Percentiles rank a stretch among this genome's conserved stretches.
Conservation (phyloP, 2,329 filamentous ascomycete species). For the Elsinoe ampelina region DNA sequence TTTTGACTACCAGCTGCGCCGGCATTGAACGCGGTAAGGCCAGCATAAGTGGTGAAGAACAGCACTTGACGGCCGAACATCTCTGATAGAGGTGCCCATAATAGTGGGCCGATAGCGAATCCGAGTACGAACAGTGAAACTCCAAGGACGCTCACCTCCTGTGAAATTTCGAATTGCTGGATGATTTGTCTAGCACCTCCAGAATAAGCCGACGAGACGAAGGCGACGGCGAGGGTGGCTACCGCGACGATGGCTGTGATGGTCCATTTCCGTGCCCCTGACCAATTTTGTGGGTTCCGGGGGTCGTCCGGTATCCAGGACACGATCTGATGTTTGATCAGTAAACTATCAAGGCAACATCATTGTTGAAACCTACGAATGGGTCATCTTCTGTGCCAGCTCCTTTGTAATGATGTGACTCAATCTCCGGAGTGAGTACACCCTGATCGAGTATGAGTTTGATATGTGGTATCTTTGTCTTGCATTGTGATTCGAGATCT, state of each 20-base stretch:
- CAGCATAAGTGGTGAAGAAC: conserved; percentile 29
- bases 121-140: conserved; percentile 57
- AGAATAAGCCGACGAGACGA: conserved; percentile 60
- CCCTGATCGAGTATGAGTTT: conserved; percentile 26
- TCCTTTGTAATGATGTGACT: conserved; percentile 27
- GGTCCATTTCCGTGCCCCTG: conserved; percentile 51
- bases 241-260: conserved; percentile 55
- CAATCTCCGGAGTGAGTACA: conserved; percentile 27
- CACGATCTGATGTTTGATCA: conserved; percentile 35
- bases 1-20: conserved; percentile 36
- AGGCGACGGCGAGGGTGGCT: conserved; percentile 58
- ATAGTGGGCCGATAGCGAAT: conserved; percentile 47
- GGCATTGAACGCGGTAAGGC: conserved; percentile 33
- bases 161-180: conserved; percentile 42
- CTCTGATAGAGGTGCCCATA: conserved; percentile 56
- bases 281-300: conserved; percentile 56
- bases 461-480: conserved; percentile 22
- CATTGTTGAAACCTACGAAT: conserved; percentile 31
- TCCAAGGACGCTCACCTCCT: conserved; percentile 50
- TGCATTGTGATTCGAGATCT: conserved; percentile 25
- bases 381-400: conserved; percentile 57
- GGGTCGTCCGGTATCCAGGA: conserved; percentile 58
- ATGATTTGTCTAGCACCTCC: conserved; percentile 49
- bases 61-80: conserved; percentile 43
- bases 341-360: neutral